Conservation (phyloP, 371 early-diverging fungal species). For the Mortierella sp. region DNA sequence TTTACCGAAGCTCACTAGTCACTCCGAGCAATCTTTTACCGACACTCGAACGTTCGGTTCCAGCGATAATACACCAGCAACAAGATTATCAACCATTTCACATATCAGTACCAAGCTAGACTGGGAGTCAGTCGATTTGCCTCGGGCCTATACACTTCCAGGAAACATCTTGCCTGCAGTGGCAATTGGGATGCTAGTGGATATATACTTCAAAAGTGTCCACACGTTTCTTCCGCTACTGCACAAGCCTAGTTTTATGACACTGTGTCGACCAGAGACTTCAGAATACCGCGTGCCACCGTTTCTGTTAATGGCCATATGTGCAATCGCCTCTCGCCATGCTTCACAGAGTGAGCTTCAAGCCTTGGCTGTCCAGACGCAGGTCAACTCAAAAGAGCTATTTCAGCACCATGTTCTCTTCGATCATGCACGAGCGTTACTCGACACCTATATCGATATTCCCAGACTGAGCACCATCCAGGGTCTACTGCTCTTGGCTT, state of each 20-base stretch:
- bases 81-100: background rate
- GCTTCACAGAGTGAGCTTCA: slow-evolving; percentile 17
- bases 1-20: slow-evolving; percentile 16
- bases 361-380: slow-evolving; percentile 1
- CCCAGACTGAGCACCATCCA: slow-evolving; percentile 70
- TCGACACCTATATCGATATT: slow-evolving; percentile 68
- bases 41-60: slow-evolving; percentile 12
- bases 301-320: slow-evolving; percentile 41
- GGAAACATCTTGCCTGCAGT: slow-evolving; percentile 14
- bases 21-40: slow-evolving; percentile 15
- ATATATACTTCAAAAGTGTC: slow-evolving; percentile 39
- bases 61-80: background rate
- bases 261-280: slow-evolving; percentile 12
- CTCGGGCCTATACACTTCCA: slow-evolving; percentile 27
- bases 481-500: slow-evolving; percentile 63
- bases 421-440: slow-evolving; percentile 38
- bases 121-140: slow-evolving; percentile 30
- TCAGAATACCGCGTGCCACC: slow-evolving; percentile 37
- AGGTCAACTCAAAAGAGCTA: background rate
- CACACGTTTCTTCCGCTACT: slow-evolving; percentile 43
- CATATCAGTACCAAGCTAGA: slow-evolving; percentile 6
- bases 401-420: slow-evolving; percentile 28
- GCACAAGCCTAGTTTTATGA: slow-evolving; percentile 33
- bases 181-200: slow-evolving; percentile 20
- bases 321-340: slow-evolving; percentile 37